These are phyloP conservation scores for Nicotiana tabacum DNA, from an alignment of 257 asterid genomes.

Conservation along the genomic window DNA sequence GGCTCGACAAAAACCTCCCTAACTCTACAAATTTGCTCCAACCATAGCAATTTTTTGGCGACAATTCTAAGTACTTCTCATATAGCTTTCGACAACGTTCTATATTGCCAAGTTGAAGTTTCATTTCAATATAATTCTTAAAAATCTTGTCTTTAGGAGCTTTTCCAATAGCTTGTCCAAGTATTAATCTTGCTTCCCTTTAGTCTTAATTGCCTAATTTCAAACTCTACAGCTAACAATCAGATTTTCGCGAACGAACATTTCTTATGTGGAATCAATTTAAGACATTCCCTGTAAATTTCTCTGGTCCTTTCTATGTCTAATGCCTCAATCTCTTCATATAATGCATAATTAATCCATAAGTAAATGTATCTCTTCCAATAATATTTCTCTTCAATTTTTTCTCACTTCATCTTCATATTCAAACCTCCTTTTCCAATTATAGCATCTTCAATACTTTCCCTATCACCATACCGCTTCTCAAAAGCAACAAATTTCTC, in stretches of 20 bases:
- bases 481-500: conserved; percentile 35
- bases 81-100: conserved; percentile 50
- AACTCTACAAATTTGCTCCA: conserved; percentile 37
- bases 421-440: conserved; percentile 67
- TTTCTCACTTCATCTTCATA: conserved; percentile 64
- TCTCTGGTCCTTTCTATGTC: conserved; percentile 33
- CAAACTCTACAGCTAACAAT: neutral
- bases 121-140: conserved; percentile 29
- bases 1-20: no score
- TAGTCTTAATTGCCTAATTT: neutral
- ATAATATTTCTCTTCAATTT: conserved; percentile 38
- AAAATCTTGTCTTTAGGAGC: conserved; percentile 34
- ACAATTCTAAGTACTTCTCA: conserved; percentile 32
- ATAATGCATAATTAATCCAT: conserved; percentile 82
- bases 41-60: conserved; percentile 52
- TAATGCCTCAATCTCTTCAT: conserved; percentile 67
- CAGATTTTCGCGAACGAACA: conserved; percentile 56
- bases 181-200: conserved; percentile 21
- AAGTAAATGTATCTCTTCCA: conserved; percentile 59
- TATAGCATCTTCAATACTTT: conserved; percentile 81
- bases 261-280: conserved; percentile 29
- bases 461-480: conserved; percentile 77
- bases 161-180: conserved; percentile 30
- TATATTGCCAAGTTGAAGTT: conserved; percentile 46
- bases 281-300: conserved; percentile 16